Evolutionary conservation across 495 filamentous ascomycete genomes (phyloP).

Genomic region (Penicillium cinerascens): DNA sequence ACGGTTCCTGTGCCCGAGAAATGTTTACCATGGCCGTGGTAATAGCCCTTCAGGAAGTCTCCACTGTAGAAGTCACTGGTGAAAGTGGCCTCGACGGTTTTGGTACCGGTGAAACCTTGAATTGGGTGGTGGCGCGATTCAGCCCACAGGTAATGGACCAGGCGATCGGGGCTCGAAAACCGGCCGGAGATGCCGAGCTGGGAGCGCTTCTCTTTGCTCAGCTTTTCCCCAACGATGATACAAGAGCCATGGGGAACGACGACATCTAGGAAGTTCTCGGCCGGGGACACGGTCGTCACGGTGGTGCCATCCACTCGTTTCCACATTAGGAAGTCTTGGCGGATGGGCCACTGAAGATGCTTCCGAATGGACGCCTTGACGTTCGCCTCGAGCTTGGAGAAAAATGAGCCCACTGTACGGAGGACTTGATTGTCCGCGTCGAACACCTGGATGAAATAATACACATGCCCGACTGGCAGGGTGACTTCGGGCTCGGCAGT

Average conservation of each 20-base stretch:
- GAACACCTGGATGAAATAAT: constrained; percentile 52
- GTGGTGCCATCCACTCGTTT: constrained; percentile 40
- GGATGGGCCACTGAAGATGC: constrained; percentile 35
- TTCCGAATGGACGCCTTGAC: constrained; percentile 43
- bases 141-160: constrained; percentile 48
- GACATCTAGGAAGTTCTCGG: constrained; percentile 37
- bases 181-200: constrained; percentile 38
- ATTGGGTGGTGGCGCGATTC: constrained; percentile 42
- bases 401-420: constrained; percentile 51
- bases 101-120: constrained; percentile 41
- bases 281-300: constrained; percentile 37
- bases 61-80: constrained; percentile 47
- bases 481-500: constrained; percentile 11
- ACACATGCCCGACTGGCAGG: constrained; percentile 37
- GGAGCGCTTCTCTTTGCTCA: constrained; percentile 40
- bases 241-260: constrained; percentile 40
- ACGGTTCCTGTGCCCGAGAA: constrained; percentile 51
- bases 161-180: constrained; percentile 42
- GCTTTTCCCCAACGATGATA: constrained; percentile 43
- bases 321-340: constrained; percentile 46
- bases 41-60: constrained; percentile 46
- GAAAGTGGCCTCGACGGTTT: constrained; percentile 46
- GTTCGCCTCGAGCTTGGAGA: constrained; percentile 42
- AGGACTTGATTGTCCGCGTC: constrained; percentile 45
- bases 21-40: constrained; percentile 51